These are phyloP conservation scores for Gardenia jasminoides DNA, from an alignment of 257 asterid species.

Conservation along the genomic window DNA sequence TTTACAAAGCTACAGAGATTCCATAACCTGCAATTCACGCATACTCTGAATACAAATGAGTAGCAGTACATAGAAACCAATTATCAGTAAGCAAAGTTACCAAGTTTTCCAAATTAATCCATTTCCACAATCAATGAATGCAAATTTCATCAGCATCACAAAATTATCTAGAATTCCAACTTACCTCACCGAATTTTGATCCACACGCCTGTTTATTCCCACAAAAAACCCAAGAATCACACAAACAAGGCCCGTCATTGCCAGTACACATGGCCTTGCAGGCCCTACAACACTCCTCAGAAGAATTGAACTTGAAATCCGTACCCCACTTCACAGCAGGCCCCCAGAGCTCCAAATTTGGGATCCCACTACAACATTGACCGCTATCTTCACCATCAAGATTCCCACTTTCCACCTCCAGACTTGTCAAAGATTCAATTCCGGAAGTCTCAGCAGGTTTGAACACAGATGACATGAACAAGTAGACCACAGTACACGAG, in stretches of 20 bases:
- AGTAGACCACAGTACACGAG: constrained; percentile 59
- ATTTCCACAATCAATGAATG: not conserved
- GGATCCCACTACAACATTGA: constrained; percentile 74
- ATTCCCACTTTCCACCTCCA: constrained; percentile 20
- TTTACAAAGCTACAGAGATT: not conserved
- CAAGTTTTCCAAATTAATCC: not conserved
- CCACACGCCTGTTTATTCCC: constrained; percentile 78
- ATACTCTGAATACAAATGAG: not conserved
- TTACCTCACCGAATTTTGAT: constrained; percentile 79
- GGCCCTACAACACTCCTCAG: constrained; percentile 70
- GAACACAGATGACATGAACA: constrained; percentile 60
- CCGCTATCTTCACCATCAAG: constrained; percentile 26
- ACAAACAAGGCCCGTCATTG: constrained; percentile 80
- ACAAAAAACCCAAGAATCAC: constrained; percentile 95
- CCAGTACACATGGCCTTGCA: constrained; percentile 81
- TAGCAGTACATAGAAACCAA: not conserved
- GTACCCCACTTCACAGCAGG: constrained; percentile 92
- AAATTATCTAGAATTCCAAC: constrained; percentile 13
- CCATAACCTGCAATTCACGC: not conserved
- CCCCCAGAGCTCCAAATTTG: constrained; percentile 87
- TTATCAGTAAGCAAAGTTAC: not conserved
- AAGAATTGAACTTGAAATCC: constrained; percentile 75
- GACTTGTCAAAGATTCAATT: constrained; percentile 24
- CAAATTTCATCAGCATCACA: not conserved
- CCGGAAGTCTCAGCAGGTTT: constrained; percentile 30